Percentiles rank a stretch among this genome's conserved stretches.
Conservation (phyloP, 495 filamentous ascomycete species). For the Amorphotheca resinae region DNA sequence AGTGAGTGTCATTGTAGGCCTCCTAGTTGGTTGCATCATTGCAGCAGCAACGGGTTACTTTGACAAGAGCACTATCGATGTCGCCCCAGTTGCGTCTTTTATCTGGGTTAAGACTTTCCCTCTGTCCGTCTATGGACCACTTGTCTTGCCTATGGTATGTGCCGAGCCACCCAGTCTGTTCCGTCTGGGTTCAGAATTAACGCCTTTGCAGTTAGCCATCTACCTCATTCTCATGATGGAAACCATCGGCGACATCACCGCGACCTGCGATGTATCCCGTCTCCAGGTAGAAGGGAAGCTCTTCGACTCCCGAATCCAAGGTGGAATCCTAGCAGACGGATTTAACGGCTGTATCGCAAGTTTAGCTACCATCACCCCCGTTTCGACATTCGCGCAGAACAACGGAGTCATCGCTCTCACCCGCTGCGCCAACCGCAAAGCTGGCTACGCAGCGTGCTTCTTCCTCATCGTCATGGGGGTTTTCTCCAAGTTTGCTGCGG, state of each 20-base stretch:
- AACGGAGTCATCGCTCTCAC: slow-evolving; percentile 88
- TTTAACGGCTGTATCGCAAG: slow-evolving; percentile 69
- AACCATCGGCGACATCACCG: slow-evolving; percentile 71
- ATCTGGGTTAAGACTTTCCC: slow-evolving; percentile 87
- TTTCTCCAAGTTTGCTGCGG: slow-evolving; percentile 87
- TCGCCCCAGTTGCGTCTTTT: slow-evolving; percentile 65
- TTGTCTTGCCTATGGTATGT: slow-evolving; percentile 73
- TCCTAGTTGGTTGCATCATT: slow-evolving; percentile 79
- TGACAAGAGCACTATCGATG: slow-evolving; percentile 52
- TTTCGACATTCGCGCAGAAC: slow-evolving; percentile 51
- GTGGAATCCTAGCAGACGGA: slow-evolving; percentile 78
- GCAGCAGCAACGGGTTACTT: slow-evolving; percentile 80
- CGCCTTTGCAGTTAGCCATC: too few species aligned
- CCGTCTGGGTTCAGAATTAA: too few species aligned
- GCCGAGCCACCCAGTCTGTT: too few species aligned
- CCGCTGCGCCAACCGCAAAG: slow-evolving; percentile 76
- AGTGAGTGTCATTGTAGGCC: slow-evolving; percentile 66
- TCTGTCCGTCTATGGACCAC: slow-evolving; percentile 65
- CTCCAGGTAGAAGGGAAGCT: slow-evolving; percentile 66
- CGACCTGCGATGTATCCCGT: slow-evolving; percentile 70
- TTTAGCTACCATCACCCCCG: slow-evolving; percentile 45
- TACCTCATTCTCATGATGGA: slow-evolving; percentile 86
- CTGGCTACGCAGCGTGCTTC: slow-evolving; percentile 61
- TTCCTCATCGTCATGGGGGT: slow-evolving; percentile 84
- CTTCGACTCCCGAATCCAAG: slow-evolving; percentile 86